These are phyloP conservation scores for Hysterangium stoloniferum DNA, from an alignment of 768 basidiomycete species.

Conservation along the genomic window DNA sequence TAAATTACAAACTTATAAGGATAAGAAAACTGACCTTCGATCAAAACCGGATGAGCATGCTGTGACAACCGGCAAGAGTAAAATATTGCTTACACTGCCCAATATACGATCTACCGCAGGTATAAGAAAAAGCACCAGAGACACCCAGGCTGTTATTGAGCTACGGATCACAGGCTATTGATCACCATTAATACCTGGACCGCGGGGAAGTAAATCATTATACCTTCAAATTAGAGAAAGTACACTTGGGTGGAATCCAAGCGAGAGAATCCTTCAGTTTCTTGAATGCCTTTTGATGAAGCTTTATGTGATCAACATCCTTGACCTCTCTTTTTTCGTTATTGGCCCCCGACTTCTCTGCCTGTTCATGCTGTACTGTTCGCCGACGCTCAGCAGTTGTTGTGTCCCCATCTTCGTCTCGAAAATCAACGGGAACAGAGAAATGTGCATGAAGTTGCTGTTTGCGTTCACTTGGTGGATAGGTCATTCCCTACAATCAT, in stretches of 20 bases:
- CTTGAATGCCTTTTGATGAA: neutral
- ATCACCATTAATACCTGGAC: neutral
- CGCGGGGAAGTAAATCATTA: too few species aligned
- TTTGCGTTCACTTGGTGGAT: too few species aligned
- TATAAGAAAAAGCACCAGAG: conserved; percentile 51
- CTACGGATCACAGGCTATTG: conserved; percentile 58
- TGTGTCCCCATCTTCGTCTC: too few species aligned
- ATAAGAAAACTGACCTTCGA: conserved; percentile 56
- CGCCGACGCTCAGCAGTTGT: too few species aligned
- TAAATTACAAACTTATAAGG: conserved; percentile 40
- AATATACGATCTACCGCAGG: conserved; percentile 38
- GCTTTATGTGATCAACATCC: too few species aligned
- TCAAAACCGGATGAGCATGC: conserved; percentile 1
- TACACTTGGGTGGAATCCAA: neutral
- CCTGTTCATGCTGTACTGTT: too few species aligned
- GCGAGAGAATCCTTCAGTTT: neutral
- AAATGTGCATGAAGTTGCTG: too few species aligned
- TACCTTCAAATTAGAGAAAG: neutral
- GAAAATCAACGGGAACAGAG: too few species aligned
- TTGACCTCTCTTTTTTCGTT: too few species aligned
- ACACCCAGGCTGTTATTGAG: conserved; percentile 54
- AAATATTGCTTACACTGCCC: conserved; percentile 43
- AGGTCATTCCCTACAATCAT: too few species aligned
- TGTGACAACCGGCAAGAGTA: too few species aligned
- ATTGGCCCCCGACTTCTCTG: too few species aligned